Evolutionary conservation across 192 early-diverging fungal species (phyloP), one percentile per base, ranked within the genome.

Genomic region (Coemansia sp.): DNA sequence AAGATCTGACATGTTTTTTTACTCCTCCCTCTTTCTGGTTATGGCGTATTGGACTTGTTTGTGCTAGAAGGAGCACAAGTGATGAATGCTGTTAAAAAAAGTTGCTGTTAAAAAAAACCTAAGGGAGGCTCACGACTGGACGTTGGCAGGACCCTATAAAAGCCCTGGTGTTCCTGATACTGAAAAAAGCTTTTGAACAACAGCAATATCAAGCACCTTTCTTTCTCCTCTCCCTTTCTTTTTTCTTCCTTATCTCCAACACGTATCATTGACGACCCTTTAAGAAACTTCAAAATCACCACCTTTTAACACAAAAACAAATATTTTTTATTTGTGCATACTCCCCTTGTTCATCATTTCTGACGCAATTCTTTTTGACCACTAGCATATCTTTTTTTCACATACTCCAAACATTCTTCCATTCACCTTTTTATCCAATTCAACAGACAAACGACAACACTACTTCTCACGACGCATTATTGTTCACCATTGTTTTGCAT

Each of bases 331-430:
- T 54, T 38, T 18, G 8, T 54, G 14, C 34, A 30, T 52, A 31
- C 44, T n/a, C 32, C 12, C n/a, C 38, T 19, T 58, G 32, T 49
- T 7, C 44, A 26, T 24, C 38, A 1, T 12, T 6, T 28, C 53
- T 54, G 53, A n/a, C 27, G 27, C 27, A 28, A 19, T 38, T 31
- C n/a, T 28, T 22, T 38, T 23, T 59, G 47, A 19, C 21, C 23
- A 49, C 47, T 27, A 27, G 18, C 48, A 28, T 21, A 12, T 54
- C 23, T 52, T 16, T 41, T 54, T 54, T 34, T 22, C 14, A 16
- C 38, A 44, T 25, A 10, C 27, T 18, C n/a, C 22, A 44, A 27
- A 21, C 58, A 59, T 59, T 49, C 28, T 59, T 53, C 8, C 54
- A 56, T 21, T 55, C n/a, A 26, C 31, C 5, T 26, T 54, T 44